A percentile compares a stretch with the other conserved stretches of the same genome.
Evolutionary conservation across 371 early-diverging fungal species (phyloP).

Genomic region (Lichtheimia ornata): DNA sequence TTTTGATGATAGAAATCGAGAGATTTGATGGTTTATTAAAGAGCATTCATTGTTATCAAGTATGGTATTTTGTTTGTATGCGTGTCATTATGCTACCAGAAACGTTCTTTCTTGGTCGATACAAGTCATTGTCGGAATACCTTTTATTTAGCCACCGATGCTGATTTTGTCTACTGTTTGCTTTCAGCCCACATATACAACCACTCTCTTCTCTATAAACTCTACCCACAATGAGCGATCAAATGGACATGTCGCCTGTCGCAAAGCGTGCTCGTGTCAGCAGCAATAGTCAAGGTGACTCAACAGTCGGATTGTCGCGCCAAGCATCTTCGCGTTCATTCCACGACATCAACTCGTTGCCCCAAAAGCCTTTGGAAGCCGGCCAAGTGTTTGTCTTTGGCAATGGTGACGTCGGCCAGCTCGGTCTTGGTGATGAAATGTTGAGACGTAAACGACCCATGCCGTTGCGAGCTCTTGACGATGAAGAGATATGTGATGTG

Average conservation of each 20-base stretch:
- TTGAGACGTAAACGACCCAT: slow-evolving; percentile 74
- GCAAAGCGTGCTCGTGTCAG: slow-evolving; percentile 7
- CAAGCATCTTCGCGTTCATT: slow-evolving; percentile 4
- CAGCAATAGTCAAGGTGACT: background rate
- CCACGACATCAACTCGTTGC: slow-evolving; percentile 18
- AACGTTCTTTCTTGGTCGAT: no score
- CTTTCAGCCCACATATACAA: background rate
- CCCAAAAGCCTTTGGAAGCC: slow-evolving; percentile 22
- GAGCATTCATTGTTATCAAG: no score
- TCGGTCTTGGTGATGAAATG: slow-evolving; percentile 89
- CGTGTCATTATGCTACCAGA: no score
- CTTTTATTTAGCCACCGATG: background rate
- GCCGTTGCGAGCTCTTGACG: slow-evolving; percentile 65
- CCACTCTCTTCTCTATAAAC: background rate
- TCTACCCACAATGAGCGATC: background rate
- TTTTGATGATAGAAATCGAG: no score
- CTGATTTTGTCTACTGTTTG: background rate
- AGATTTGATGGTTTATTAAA: no score
- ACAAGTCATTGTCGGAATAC: background rate
- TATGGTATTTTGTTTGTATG: no score
- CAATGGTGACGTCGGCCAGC: slow-evolving; percentile 94
- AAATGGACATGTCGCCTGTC: slow-evolving; percentile 9
- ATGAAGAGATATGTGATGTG: slow-evolving; percentile 71
- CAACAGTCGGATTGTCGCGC: background rate
- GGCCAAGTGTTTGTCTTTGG: slow-evolving; percentile 93